These are phyloP conservation scores for Aspergillus sp. DNA, from an alignment of 2,329 filamentous ascomycete species.

Conservation along the genomic window DNA sequence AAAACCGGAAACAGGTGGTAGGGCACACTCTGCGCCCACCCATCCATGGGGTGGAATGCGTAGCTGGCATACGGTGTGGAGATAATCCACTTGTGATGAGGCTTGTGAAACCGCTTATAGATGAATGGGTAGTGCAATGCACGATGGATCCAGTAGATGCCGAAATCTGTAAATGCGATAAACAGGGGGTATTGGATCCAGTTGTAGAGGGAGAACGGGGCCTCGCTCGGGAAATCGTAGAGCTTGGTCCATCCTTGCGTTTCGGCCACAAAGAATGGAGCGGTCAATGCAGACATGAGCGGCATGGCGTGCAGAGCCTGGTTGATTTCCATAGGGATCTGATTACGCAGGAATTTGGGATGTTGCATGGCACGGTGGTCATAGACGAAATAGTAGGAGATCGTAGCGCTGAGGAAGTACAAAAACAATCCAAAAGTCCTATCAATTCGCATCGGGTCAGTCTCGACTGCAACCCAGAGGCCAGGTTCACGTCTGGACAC, in stretches of 20 bases:
- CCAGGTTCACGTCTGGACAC: neutral
- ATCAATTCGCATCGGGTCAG: neutral
- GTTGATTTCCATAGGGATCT: slow-evolving; percentile 73
- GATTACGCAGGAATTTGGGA: slow-evolving; percentile 88
- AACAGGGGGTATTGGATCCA: slow-evolving; percentile 78
- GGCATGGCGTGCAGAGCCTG: slow-evolving; percentile 70
- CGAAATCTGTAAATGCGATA: slow-evolving; percentile 75
- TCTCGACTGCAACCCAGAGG: neutral
- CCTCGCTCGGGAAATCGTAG: slow-evolving; percentile 66
- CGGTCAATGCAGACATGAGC: slow-evolving; percentile 70
- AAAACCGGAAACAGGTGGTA: slow-evolving; percentile 90
- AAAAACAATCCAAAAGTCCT: slow-evolving; percentile 76
- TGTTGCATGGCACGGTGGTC: slow-evolving; percentile 81
- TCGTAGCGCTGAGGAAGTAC: slow-evolving; percentile 72
- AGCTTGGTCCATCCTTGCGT: slow-evolving; percentile 76
- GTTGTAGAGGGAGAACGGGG: slow-evolving; percentile 68
- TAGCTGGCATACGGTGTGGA: slow-evolving; percentile 85
- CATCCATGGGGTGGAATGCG: slow-evolving; percentile 90
- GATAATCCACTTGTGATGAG: slow-evolving; percentile 99
- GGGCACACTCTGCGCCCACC: slow-evolving; percentile 75
- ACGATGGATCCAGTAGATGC: slow-evolving; percentile 86
- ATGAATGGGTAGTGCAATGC: slow-evolving; percentile 67
- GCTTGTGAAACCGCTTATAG: slow-evolving; percentile 88
- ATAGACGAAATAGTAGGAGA: slow-evolving; percentile 82
- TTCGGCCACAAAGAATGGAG: slow-evolving; percentile 72